Evolutionary conservation across 495 filamentous ascomycete genomes (phyloP), one percentile per base, ranked within the genome.

Genomic region (Aspergillus incahuasiensis): DNA sequence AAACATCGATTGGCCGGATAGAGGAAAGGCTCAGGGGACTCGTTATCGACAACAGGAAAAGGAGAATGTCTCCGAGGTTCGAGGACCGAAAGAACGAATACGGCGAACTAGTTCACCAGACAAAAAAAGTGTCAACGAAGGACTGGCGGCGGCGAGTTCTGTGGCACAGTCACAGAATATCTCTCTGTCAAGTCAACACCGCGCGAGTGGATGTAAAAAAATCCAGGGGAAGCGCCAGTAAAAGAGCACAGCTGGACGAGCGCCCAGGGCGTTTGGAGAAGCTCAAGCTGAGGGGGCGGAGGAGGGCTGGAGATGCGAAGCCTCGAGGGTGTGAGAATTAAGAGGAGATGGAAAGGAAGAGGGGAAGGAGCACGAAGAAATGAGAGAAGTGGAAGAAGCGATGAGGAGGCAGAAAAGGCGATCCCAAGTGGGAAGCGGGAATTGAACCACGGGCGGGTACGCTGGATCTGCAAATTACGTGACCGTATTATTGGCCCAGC

Each of bases 81-180:
- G 60, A 58, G 52, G 42, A 46, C 46, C 16, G 48, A 67, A 61
- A 41, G 64, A 65, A 57, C 61, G 56, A 34, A 66, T 59, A 63
- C 56, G 57, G 60, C 60, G 48, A 56, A 59, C 51, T 57, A 52
- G 52, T 48, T 53, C 40, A n/a, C 54, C 54, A 60, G 59, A 58
- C 45, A 49, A 44, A 30, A 56, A 52, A n/a, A n/a, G n/a, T 62
- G 58, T 64, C 44, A 69, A 72, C 59, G 69, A 74, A 60, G 61
- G 71, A 65, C 66, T 65, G 60, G 59, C 41, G 54, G 65, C 56
- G 63, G 62, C 63, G 58, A 59, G 55, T 46, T 56, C 60, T 55
- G 65, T 52, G 55, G 28, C 28, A 30, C n/a, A n/a, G 28, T 57
- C 51, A 60, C 63, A 55, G 54, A 57, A 46, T 25, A 19, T 34